A percentile compares a stretch with the other conserved stretches of the same genome.
Evolutionary conservation across 306 rosid species (phyloP).

Genomic region (Cotoneaster glaucophyllus): DNA sequence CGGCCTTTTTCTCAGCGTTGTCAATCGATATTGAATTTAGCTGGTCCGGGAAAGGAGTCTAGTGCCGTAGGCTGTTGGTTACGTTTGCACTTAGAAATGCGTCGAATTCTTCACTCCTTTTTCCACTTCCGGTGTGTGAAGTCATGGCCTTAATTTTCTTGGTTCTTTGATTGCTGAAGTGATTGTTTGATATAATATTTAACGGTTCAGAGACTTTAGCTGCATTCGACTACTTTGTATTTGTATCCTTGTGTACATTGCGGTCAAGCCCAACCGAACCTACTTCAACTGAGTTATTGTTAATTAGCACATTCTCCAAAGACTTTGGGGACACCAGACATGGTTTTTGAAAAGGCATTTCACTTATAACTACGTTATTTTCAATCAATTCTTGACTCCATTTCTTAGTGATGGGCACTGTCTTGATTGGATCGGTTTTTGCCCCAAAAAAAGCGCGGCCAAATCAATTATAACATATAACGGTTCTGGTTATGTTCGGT

Average conservation of each 20-base stretch:
- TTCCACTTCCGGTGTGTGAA: neutral
- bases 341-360: too few relatives aligned
- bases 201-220: neutral
- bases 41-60: neutral
- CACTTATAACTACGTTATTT: too few relatives aligned
- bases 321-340: neutral
- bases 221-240: neutral
- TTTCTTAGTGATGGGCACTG: neutral
- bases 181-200: neutral
- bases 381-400: too few relatives aligned
- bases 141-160: neutral
- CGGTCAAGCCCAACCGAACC: constrained; percentile 17
- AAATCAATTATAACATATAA: neutral
- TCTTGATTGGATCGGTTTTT: neutral
- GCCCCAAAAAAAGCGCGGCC: neutral
- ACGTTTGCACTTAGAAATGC: neutral
- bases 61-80: neutral
- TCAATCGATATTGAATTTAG: neutral
- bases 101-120: neutral
- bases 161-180: neutral
- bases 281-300: constrained; percentile 8
- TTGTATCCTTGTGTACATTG: neutral
- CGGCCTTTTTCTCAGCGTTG: neutral
- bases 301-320: neutral
- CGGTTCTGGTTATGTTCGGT: neutral